Conservation (phyloP, 768 basidiomycete species). For the Coprinellus micaceus region DNA sequence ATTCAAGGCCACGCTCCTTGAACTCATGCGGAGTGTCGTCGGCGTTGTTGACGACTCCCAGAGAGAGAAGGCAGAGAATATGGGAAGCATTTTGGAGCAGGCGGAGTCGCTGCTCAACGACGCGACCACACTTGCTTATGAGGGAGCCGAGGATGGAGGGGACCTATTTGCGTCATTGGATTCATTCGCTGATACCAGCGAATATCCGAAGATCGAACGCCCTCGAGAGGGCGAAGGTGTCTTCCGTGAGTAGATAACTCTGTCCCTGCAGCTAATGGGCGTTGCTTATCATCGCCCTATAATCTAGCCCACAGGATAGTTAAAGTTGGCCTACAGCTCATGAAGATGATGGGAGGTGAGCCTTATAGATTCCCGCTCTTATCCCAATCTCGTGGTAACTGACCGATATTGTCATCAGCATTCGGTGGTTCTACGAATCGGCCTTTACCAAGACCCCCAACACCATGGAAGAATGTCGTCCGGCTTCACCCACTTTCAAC, state of each 20-base stretch:
- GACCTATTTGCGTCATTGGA: background rate
- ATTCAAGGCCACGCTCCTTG: background rate
- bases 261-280: too few relatives aligned
- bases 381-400: too few relatives aligned
- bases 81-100: background rate
- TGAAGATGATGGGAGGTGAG: too few relatives aligned
- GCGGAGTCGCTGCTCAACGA: background rate
- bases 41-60: background rate
- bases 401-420: too few relatives aligned
- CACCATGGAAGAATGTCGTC: constrained; percentile 1
- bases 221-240: too few relatives aligned
- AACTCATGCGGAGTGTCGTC: background rate
- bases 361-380: too few relatives aligned
- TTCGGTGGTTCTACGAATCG: too few relatives aligned
- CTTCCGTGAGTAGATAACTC: too few relatives aligned
- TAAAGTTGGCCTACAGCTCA: too few relatives aligned
- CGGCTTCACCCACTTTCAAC: constrained; percentile 27
- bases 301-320: too few relatives aligned
- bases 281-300: too few relatives aligned
- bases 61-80: background rate
- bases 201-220: too few relatives aligned
- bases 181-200: background rate
- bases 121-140: background rate
- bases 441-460: background rate
- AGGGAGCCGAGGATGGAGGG: background rate